These are phyloP conservation scores for Exsudoporus floridanus DNA, from an alignment of 1,284 basidiomycete genomes.

Conservation along the genomic window DNA sequence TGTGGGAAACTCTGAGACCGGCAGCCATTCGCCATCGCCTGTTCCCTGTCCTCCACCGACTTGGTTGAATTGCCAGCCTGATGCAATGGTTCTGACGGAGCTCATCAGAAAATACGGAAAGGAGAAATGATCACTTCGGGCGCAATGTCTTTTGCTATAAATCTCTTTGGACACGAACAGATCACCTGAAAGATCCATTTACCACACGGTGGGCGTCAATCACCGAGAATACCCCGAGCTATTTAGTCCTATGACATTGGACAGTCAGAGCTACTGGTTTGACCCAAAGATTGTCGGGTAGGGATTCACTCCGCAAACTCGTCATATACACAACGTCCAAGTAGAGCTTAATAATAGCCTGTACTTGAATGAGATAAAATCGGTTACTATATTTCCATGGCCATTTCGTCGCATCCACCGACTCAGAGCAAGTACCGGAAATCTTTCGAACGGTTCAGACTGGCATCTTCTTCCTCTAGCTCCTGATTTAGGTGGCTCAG, in stretches of 20 bases:
- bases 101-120: conserved; percentile 19
- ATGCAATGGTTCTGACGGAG: conserved; percentile 25
- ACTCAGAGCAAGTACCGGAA: conserved; percentile 48
- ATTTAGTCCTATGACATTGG: background rate
- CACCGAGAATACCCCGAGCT: conserved; percentile 4
- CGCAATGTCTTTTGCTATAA: background rate
- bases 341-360: background rate
- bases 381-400: background rate
- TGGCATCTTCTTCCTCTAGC: conserved; percentile 44
- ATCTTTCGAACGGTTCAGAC: conserved; percentile 41
- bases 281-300: no score
- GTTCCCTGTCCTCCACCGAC: conserved; percentile 60
- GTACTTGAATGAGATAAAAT: background rate
- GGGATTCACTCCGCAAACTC: background rate
- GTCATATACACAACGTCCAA: background rate
- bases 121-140: background rate
- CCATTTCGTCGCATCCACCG: background rate
- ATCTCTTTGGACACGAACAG: conserved; percentile 3
- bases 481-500: conserved; percentile 47
- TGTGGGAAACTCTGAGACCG: conserved; percentile 68
- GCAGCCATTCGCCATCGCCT: conserved; percentile 64
- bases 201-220: background rate
- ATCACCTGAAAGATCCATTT: conserved; percentile 1
- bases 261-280: background rate
- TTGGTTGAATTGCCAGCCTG: conserved; percentile 69